Base-by-base conservation (phyloP, 2,329 filamentous ascomycete genomes). In the Aureobasidium namibiae region DNA sequence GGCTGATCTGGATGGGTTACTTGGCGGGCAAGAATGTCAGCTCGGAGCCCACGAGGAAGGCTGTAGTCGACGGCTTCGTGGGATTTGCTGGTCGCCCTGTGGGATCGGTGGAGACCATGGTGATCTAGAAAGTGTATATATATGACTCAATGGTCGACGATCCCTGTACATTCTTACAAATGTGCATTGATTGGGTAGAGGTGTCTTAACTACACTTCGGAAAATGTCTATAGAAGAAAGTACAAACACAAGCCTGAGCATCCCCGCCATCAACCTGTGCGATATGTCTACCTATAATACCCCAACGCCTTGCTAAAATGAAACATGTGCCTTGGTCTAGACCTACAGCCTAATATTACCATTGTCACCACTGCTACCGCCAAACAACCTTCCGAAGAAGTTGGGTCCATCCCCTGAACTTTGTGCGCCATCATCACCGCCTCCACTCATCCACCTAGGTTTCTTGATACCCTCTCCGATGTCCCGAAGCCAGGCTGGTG, bases 1-100 rank as follows among this genome's bases (percentile, higher is more conserved):
- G 89, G 60, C 75, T 92, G 61, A 76, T 97, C 23, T 97, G 92
- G 92, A 75, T 96, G 69, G 88, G 92, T 65, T 99, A 96, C 73
- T 77, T 99, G 33, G 90, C 84, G 4, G 94, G 94, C 0, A 88
- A 84, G 71, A 90, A 86, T 67, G 91, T 96, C 10, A 91, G 91
- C 31, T 95, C 90, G 63, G 90, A 96, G 72, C 79, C 81, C 2
- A 89, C 91, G 16, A 82, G 92, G 65, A 80, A 84, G 73, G 95
- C 82, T 65, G 88, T 99, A 53, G 88, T 95, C 3, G 85, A 95
- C 49, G 94, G 94, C 0, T 82, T 95, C 62, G 86, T 97, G 79
- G 86, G 86, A 65, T 88, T 96, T 74, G 90, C 94, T 1, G 89
- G 91, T 73, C 77, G 92, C 64, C 94, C 94, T 0, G 83, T 96